A percentile compares a stretch with the other conserved stretches of the same genome.
Evolutionary conservation across 495 filamentous ascomycete species (phyloP).

Genomic region (Tetracladium setigerum): DNA sequence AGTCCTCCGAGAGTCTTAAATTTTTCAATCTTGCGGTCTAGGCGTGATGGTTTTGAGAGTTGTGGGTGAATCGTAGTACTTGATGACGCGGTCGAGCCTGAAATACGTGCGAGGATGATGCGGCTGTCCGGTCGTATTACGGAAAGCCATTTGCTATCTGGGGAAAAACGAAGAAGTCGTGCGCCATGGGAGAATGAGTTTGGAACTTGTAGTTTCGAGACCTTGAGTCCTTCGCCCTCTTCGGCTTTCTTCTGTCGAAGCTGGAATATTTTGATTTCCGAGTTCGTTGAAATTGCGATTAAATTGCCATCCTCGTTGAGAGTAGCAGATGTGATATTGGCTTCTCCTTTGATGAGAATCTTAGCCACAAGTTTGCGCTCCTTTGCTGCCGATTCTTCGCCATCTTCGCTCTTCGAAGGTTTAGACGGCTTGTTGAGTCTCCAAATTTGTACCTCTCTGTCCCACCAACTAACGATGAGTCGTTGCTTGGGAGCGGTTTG

Average conservation of each 20-base stretch:
- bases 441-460: slow-evolving; percentile 82
- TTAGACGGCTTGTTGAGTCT: slow-evolving; percentile 43
- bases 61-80: slow-evolving; percentile 38
- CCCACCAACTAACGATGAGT: slow-evolving; percentile 88
- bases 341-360: slow-evolving; percentile 72
- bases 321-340: slow-evolving; percentile 76
- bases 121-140: slow-evolving; percentile 73
- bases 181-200: slow-evolving; percentile 45
- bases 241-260: slow-evolving; percentile 36
- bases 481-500: slow-evolving; percentile 62
- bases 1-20: slow-evolving; percentile 56
- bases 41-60: slow-evolving; percentile 46
- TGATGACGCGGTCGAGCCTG: slow-evolving; percentile 39
- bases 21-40: slow-evolving; percentile 47
- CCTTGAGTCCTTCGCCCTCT: slow-evolving; percentile 47
- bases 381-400: slow-evolving; percentile 25
- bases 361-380: slow-evolving; percentile 59
- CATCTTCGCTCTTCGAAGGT: slow-evolving; percentile 35
- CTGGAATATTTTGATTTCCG: slow-evolving; percentile 73
- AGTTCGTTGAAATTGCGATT: slow-evolving; percentile 68
- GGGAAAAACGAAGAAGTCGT: slow-evolving; percentile 64
- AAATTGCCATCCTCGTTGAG: slow-evolving; percentile 67
- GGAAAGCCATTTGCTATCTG: slow-evolving; percentile 67
- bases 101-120: slow-evolving; percentile 60
- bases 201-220: slow-evolving; percentile 60